These are phyloP conservation scores for Myriangium duriaei DNA, from an alignment of 2,329 filamentous ascomycete species.

Conservation along the genomic window DNA sequence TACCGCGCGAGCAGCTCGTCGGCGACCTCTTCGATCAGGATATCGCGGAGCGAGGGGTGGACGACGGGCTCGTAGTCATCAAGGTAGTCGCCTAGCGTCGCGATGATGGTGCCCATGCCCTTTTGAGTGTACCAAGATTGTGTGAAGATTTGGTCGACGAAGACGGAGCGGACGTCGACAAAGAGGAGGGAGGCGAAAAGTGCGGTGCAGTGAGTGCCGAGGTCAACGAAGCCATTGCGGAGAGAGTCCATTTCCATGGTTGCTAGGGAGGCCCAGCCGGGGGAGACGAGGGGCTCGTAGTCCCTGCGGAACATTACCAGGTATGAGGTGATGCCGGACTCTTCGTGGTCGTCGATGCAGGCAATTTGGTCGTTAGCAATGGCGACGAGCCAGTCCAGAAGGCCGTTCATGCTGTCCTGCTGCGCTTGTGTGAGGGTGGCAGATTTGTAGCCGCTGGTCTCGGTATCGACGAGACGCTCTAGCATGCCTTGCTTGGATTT, in stretches of 20 bases:
- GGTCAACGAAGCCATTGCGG: slow-evolving; percentile 85
- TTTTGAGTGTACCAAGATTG: slow-evolving; percentile 75
- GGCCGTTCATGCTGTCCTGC: slow-evolving; percentile 57
- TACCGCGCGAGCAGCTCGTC: slow-evolving; percentile 85
- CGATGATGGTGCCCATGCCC: slow-evolving; percentile 85
- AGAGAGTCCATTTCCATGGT: slow-evolving; percentile 61
- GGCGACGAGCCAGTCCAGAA: slow-evolving; percentile 86
- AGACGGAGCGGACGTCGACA: slow-evolving; percentile 75
- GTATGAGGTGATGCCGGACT: slow-evolving; percentile 65
- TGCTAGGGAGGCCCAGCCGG: slow-evolving; percentile 62
- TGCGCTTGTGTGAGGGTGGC: slow-evolving; percentile 34
- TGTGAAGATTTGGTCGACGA: slow-evolving; percentile 76
- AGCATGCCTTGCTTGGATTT: slow-evolving; percentile 72
- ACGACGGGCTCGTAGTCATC: slow-evolving; percentile 71
- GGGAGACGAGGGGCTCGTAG: slow-evolving; percentile 67
- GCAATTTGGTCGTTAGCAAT: slow-evolving; percentile 98
- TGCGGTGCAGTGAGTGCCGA: slow-evolving; percentile 83
- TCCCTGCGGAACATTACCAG: slow-evolving; percentile 75
- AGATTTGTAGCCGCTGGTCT: slow-evolving; percentile 60
- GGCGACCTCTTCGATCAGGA: slow-evolving; percentile 84
- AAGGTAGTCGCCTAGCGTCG: slow-evolving; percentile 92
- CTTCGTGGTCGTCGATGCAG: slow-evolving; percentile 74
- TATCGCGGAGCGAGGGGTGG: slow-evolving; percentile 76
- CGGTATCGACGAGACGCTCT: slow-evolving; percentile 79
- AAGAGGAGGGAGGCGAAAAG: slow-evolving; percentile 83